phyloP scores from a whole-genome alignment of 2,329 filamentous ascomycete species.

The Beauveria pseudobassiana region DNA sequence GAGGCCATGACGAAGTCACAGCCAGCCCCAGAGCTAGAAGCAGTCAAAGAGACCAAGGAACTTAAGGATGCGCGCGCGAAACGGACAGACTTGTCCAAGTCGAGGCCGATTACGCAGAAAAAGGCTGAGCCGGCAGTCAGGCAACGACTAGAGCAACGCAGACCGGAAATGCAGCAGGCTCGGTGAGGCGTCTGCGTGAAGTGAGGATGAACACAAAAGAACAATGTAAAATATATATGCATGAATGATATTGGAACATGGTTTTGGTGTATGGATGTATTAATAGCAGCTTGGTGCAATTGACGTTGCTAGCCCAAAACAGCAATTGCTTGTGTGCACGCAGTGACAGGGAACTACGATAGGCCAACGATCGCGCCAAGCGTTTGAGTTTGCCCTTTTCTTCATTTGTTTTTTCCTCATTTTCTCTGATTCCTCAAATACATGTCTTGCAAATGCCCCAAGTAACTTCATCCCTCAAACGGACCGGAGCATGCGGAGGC shows the following conservation, averaged over 20 bases:
- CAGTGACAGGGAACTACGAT: no score
- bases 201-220: neutral
- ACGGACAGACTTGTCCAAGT: slow-evolving; percentile 25
- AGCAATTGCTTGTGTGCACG: no score
- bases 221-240: neutral
- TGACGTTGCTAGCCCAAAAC: neutral
- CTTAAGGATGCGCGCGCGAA: slow-evolving; percentile 7
- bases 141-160: slow-evolving; percentile 5
- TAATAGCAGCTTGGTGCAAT: neutral
- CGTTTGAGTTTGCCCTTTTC: neutral
- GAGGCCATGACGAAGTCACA: slow-evolving; percentile 44
- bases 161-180: slow-evolving; percentile 18
- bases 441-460: neutral
- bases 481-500: neutral
- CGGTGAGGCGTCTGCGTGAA: slow-evolving; percentile 14
- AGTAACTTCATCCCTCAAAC: neutral
- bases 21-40: slow-evolving; percentile 16
- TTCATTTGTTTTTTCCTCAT: neutral
- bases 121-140: slow-evolving; percentile 15
- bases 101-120: slow-evolving; percentile 21
- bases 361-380: no score
- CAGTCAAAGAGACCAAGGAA: slow-evolving; percentile 17
- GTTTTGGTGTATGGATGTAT: neutral
- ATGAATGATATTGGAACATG: neutral
- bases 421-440: neutral